phyloP scores from a whole-genome alignment of 2,329 filamentous ascomycete genomes.

The Sporothrix brasiliensis region DNA sequence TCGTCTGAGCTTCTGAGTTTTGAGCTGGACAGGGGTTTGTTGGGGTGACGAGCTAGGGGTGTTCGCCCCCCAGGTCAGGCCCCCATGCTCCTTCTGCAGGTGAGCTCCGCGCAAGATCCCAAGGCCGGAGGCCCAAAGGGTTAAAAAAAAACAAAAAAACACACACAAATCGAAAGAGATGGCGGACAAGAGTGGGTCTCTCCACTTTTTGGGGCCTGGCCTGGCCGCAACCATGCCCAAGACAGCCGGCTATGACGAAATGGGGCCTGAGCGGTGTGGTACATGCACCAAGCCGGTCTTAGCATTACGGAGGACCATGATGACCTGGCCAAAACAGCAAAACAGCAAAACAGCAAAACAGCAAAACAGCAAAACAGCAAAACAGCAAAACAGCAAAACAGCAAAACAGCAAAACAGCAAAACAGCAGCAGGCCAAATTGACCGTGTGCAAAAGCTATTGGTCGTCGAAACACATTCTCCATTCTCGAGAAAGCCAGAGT shows the following conservation, averaged over 20 bases:
- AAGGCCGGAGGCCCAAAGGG: background rate
- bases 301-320: background rate
- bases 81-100: background rate
- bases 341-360: too few species aligned
- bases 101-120: background rate
- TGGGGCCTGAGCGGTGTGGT: slow-evolving; percentile 14
- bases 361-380: too few species aligned
- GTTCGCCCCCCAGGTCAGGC: too few species aligned
- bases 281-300: too few species aligned
- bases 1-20: background rate
- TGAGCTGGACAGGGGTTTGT: slow-evolving; percentile 21
- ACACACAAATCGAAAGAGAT: background rate
- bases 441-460: slow-evolving; percentile 2
- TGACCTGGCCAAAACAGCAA: too few species aligned
- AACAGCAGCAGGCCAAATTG: background rate
- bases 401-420: too few species aligned
- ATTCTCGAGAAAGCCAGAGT: background rate
- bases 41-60: background rate
- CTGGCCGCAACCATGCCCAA: background rate
- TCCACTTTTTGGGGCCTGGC: background rate
- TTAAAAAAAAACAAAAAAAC: background rate
- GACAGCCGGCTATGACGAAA: slow-evolving; percentile 31
- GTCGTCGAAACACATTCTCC: background rate
- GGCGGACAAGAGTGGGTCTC: slow-evolving; percentile 3
- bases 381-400: too few species aligned